Conservation (phyloP, 768 basidiomycete species). For the Termitomyces sp. region DNA sequence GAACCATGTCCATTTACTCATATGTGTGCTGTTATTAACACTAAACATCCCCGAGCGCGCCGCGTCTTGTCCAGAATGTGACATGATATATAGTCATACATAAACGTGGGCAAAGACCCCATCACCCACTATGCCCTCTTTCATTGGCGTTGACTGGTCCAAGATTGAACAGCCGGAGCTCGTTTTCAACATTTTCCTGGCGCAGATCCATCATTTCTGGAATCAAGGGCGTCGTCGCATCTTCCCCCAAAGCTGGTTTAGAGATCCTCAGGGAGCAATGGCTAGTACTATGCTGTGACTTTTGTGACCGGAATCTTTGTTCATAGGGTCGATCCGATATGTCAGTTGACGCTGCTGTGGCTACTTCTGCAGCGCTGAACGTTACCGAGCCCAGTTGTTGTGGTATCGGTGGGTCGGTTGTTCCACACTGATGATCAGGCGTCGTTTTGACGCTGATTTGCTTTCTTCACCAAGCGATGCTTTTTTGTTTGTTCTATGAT, state of each 20-base stretch:
- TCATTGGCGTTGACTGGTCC: slow-evolving; percentile 41
- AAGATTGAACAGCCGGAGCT: slow-evolving; percentile 68
- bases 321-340: neutral
- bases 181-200: slow-evolving; percentile 71
- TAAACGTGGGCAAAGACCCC: too few relatives aligned
- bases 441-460: neutral
- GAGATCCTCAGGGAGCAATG: slow-evolving; percentile 91
- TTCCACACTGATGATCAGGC: slow-evolving; percentile 8
- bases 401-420: slow-evolving; percentile 84
- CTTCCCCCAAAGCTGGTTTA: slow-evolving; percentile 86
- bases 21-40: too few relatives aligned
- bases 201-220: slow-evolving; percentile 85
- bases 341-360: slow-evolving; percentile 90
- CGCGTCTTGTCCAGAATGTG: too few relatives aligned
- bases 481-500: slow-evolving; percentile 93
- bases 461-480: slow-evolving; percentile 61
- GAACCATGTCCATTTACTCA: too few relatives aligned
- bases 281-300: slow-evolving; percentile 65
- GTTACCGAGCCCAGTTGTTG: slow-evolving; percentile 86
- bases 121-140: slow-evolving; percentile 25
- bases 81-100: too few relatives aligned
- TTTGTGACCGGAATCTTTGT: neutral
- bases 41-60: too few relatives aligned
- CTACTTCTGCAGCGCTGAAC: slow-evolving; percentile 88
- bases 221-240: slow-evolving; percentile 83